Percentiles rank a stretch among this genome's conserved stretches.
These are phyloP conservation scores for Linanthus parryae DNA, from an alignment of 148 eudicot genomes.

Conservation along the genomic window DNA sequence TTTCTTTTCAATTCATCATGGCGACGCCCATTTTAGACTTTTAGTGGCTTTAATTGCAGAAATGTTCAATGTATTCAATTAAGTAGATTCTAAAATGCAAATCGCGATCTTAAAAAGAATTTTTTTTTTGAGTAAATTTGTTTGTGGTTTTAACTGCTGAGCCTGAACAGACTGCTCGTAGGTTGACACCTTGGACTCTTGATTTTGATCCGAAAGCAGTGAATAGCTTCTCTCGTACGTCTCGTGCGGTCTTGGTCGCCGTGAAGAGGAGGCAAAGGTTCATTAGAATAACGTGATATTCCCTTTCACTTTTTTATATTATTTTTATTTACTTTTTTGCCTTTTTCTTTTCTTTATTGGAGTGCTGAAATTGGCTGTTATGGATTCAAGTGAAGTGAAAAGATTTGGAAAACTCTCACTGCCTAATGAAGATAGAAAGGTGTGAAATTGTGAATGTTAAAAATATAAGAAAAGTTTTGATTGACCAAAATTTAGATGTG, in stretches of 20 bases:
- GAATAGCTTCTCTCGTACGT: constrained; percentile 10
- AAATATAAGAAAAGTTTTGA: too few species aligned
- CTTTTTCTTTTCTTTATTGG: background rate
- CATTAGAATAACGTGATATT: constrained; percentile 37
- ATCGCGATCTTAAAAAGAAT: too few species aligned
- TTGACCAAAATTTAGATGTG: too few species aligned
- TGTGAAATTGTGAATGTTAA: too few species aligned
- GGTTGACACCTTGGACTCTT: background rate
- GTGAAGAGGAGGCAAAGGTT: constrained; percentile 25
- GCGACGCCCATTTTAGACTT: too few species aligned
- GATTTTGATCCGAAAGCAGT: background rate
- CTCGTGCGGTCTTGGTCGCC: constrained; percentile 37
- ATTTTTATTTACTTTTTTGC: background rate
- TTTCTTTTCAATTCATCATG: too few species aligned
- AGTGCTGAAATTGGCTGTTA: constrained; percentile 8
- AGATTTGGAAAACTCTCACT: background rate
- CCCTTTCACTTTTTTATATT: background rate
- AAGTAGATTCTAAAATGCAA: too few species aligned
- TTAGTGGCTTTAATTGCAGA: too few species aligned
- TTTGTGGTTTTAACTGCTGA: background rate
- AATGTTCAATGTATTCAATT: too few species aligned
- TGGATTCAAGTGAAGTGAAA: background rate
- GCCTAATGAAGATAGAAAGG: too few species aligned
- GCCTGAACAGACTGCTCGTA: background rate
- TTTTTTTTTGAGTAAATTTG: background rate